Base-by-base conservation (phyloP, 768 basidiomycete genomes). In the Cubamyces lactineus region DNA sequence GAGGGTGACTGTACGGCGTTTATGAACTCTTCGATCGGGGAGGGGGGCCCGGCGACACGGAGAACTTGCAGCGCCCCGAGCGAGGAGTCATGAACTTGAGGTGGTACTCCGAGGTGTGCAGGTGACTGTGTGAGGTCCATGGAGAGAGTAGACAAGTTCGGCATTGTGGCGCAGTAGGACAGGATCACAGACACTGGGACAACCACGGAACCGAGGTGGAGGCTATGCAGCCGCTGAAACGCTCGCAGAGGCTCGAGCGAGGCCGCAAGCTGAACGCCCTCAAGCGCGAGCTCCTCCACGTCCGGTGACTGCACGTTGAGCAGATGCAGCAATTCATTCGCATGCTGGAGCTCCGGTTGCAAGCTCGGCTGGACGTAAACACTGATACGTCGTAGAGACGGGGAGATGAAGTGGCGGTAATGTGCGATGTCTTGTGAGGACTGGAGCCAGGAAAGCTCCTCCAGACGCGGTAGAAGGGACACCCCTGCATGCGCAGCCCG, bases 361-460 rank as follows among this genome's bases (percentile, higher is more conserved):
- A 34, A 34, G 34, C 24, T 26, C 23, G 48, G 34, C 24, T 58
- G 51, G 28, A 54, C 52, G 46, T 63, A 58, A 7, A 63, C 28
- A 4, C 57, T 57, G 39, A 63, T n/a, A 21, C 52, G 56, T 24
- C 55, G 50, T 7, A 63, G 46, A 9, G 62, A 53, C 3, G 56
- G 62, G 2, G 62, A 53, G 15, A 58, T 2, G 51, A 63, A 63
- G 43, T 47, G 62, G 6, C 53, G 43, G 30, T 52, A 63, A 6
- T 46, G 51, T 26, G 50, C 42, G 34, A 49, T 15, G 41, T 59
- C 57, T 13, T 39, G 46, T 4, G 56, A 58, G 16, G 42, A 63
- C 41, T 63, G 62, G 24, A 63, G 51, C 62, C 62, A 63, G 5
- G 62, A 58, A 12, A 63, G 56, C 41, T 63, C 62, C n/a, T 63